These are phyloP conservation scores for Epithemia pelagica DNA, from an alignment of 108 stramenopile species.

Conservation along the genomic window DNA sequence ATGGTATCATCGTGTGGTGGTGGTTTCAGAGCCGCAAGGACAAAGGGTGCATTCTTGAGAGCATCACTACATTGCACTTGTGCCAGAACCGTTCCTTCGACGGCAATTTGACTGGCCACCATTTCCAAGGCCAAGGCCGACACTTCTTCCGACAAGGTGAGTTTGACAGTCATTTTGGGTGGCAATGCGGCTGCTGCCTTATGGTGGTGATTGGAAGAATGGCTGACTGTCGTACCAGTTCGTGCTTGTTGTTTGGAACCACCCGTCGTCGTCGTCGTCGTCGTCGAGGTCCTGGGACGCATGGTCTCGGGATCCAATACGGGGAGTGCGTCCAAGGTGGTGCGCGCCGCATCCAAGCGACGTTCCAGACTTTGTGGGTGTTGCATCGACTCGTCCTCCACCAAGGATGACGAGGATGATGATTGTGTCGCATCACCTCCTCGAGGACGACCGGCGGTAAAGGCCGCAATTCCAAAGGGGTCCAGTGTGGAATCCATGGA, in stretches of 20 bases:
- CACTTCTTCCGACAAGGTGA: slow-evolving; percentile 56
- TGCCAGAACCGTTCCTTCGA: slow-evolving; percentile 52
- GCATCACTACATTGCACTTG: slow-evolving; percentile 56
- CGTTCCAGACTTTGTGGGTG: not conserved
- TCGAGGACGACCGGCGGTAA: not conserved
- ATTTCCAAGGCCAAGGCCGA: slow-evolving; percentile 30
- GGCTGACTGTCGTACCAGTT: too few species aligned
- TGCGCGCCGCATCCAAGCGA: not conserved
- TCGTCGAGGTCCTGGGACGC: not conserved
- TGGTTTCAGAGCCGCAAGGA: slow-evolving; percentile 4
- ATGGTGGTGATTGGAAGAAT: too few species aligned
- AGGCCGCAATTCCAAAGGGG: not conserved
- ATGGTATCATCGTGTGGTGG: too few species aligned
- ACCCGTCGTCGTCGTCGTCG: too few species aligned
- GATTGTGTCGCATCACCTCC: not conserved
- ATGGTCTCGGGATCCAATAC: not conserved
- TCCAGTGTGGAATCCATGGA: not conserved
- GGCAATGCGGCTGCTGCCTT: slow-evolving; percentile 22
- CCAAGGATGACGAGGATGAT: not conserved
- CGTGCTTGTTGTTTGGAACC: too few species aligned
- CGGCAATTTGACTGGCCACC: slow-evolving; percentile 25
- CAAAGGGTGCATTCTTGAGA: slow-evolving; percentile 46
- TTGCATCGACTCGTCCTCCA: not conserved
- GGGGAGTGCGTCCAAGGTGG: not conserved
- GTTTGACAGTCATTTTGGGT: slow-evolving; percentile 39